These are phyloP conservation scores for Phytophthora hybrid DNA, from an alignment of 352 stramenopile species.

Conservation along the genomic window DNA sequence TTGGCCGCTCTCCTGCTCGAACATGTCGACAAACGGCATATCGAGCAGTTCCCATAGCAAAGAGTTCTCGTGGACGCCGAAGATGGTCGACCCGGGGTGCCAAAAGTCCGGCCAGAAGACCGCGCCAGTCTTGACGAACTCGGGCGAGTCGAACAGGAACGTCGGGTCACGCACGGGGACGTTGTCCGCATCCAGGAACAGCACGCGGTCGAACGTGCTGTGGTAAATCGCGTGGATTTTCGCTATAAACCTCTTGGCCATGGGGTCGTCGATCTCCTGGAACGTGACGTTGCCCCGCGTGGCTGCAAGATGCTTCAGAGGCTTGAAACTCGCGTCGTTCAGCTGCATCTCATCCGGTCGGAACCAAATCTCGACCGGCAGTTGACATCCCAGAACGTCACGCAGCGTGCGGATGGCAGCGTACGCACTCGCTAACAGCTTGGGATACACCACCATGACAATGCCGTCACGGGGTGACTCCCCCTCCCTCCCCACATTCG, in stretches of 20 bases:
- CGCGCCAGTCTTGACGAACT: conserved; percentile 49
- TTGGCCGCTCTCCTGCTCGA: conserved; percentile 64
- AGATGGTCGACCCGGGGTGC: conserved; percentile 55
- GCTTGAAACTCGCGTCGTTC: conserved; percentile 28
- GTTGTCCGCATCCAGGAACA: conserved; percentile 69
- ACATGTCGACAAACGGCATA: conserved; percentile 48
- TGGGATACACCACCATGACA: conserved; percentile 64
- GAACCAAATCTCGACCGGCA: conserved; percentile 69
- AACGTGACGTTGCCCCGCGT: conserved; percentile 29
- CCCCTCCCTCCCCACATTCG: conserved; percentile 3
- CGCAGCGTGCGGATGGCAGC: conserved; percentile 46
- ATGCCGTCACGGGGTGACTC: conserved; percentile 33
- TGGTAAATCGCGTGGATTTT: conserved; percentile 62
- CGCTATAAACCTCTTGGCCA: conserved; percentile 48
- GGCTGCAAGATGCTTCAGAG: conserved; percentile 40
- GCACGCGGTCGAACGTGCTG: conserved; percentile 48
- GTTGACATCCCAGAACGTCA: conserved; percentile 35
- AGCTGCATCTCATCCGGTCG: conserved; percentile 41
- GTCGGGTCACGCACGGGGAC: conserved; percentile 55
- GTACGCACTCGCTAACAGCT: conserved; percentile 52
- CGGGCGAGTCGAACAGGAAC: conserved; percentile 34
- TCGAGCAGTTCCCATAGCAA: conserved; percentile 63
- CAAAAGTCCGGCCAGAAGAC: conserved; percentile 77
- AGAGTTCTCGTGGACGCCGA: conserved; percentile 52
- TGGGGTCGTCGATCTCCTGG: conserved; percentile 29